Percentiles rank a stretch among this genome's conserved stretches.
Evolutionary conservation across 2,329 filamentous ascomycete species (phyloP).

Genomic region (Dactylellina leptospora): DNA sequence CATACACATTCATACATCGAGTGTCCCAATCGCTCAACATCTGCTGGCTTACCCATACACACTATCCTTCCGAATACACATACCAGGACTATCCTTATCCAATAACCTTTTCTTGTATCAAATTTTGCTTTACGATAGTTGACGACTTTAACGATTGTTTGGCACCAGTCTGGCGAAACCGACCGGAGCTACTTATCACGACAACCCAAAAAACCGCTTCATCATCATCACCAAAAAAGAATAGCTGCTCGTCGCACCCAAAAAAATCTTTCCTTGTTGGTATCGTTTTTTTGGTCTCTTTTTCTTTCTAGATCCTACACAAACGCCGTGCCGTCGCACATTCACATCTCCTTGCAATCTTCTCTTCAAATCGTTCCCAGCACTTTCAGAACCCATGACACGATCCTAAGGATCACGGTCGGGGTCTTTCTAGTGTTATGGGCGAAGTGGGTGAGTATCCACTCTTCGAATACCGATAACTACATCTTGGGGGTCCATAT

Average conservation of each 20-base stretch:
- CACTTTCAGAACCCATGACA: constrained; percentile 6
- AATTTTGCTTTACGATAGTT: constrained; percentile 52
- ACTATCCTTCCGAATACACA: constrained; percentile 2
- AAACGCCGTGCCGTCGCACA: constrained; percentile 47
- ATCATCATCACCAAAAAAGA: constrained; percentile 53
- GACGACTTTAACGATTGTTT: constrained; percentile 50
- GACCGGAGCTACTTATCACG: constrained; percentile 39
- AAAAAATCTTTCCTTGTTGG: constrained; percentile 45
- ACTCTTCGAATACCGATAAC: constrained; percentile 12
- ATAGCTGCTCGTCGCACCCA: constrained; percentile 51
- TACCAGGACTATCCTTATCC: constrained; percentile 10
- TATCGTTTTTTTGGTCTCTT: constrained; percentile 9
- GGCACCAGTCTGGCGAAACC: constrained; percentile 18
- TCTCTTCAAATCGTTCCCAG: constrained; percentile 1
- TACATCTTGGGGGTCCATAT: constrained; percentile 32
- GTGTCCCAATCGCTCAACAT: constrained; percentile 1
- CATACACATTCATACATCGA: background rate
- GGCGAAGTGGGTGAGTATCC: constrained; percentile 1
- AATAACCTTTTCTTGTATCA: constrained; percentile 48
- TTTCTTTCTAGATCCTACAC: constrained; percentile 7
- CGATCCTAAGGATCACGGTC: background rate
- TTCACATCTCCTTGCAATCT: constrained; percentile 36
- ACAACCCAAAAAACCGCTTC: constrained; percentile 36
- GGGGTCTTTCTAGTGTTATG: constrained; percentile 11
- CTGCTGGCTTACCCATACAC: background rate